Conservation (phyloP, 768 basidiomycete species). For the Tubosaeta sp. region DNA sequence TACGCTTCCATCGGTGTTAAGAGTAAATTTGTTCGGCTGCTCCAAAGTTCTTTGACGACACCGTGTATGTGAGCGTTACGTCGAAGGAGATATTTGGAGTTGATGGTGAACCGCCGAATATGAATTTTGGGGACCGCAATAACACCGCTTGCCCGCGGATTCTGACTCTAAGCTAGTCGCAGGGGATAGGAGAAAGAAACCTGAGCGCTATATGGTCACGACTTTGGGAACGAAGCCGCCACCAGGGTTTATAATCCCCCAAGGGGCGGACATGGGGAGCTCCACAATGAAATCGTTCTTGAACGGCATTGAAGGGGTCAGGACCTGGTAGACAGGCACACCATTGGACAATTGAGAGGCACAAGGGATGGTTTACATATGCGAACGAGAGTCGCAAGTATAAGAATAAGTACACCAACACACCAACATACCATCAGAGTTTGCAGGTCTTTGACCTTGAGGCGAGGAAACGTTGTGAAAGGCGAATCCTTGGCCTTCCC, state of each 20-base stretch:
- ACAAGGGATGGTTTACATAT: no score
- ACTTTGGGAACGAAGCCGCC: not conserved
- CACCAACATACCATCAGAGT: not conserved
- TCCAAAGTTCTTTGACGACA: not conserved
- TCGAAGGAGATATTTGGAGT: not conserved
- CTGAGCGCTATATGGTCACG: not conserved
- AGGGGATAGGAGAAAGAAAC: not conserved
- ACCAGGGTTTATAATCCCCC: not conserved
- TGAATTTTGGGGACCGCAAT: not conserved
- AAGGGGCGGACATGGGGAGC: not conserved
- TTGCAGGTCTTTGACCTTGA: not conserved
- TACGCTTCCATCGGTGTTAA: not conserved
- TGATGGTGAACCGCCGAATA: not conserved
- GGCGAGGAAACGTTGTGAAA: conserved; percentile 15
- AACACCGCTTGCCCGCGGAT: conserved; percentile 11
- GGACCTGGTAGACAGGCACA: not conserved
- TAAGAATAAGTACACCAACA: not conserved
- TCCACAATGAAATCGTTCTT: not conserved
- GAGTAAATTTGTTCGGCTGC: not conserved
- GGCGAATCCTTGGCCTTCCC: conserved; percentile 17
- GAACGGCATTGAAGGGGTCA: not conserved
- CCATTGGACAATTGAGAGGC: not conserved
- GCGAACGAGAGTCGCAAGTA: not conserved
- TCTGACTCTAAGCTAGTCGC: not conserved
- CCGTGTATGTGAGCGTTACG: not conserved